Percentiles rank a stretch among this genome's conserved stretches.
Evolutionary conservation across 1,284 basidiomycete genomes (phyloP).

Genomic region (Fomitopsis schrenkii): DNA sequence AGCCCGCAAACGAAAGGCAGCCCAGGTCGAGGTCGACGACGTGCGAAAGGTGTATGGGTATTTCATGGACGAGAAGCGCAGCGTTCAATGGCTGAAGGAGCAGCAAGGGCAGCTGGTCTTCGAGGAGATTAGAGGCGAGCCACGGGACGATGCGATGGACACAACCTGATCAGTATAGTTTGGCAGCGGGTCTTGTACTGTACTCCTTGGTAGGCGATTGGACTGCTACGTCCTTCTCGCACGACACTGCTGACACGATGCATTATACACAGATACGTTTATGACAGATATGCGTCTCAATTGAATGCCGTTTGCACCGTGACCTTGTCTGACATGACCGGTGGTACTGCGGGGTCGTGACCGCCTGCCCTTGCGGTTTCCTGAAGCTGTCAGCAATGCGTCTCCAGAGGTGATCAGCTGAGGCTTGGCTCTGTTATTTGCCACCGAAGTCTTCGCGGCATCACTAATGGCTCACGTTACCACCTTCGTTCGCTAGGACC

Average conservation of each 20-base stretch:
- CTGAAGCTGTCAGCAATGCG: not conserved
- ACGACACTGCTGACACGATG: not conserved
- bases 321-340: constrained; percentile 5
- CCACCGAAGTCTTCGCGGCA: constrained; percentile 4
- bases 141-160: constrained; percentile 29
- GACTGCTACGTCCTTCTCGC: not conserved
- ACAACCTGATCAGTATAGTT: constrained; percentile 18
- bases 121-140: constrained; percentile 51
- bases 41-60: constrained; percentile 82
- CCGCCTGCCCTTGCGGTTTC: not conserved
- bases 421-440: constrained; percentile 5
- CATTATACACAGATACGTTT: not conserved
- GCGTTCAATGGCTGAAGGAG: constrained; percentile 91
- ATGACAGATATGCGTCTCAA: not conserved
- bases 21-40: constrained; percentile 80
- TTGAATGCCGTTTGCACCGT: constrained; percentile 2
- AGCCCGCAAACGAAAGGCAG: constrained; percentile 76
- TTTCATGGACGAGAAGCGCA: constrained; percentile 95
- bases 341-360: constrained; percentile 6
- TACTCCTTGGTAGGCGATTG: constrained; percentile 13
- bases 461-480: constrained; percentile 10
- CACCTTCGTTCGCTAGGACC: not conserved
- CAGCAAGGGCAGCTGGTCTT: constrained; percentile 72
- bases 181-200: constrained; percentile 11
- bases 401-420: constrained; percentile 6